A percentile compares a stretch with the other conserved stretches of the same genome.
phyloP scores from a whole-genome alignment of 2,329 filamentous ascomycete genomes.

The Paecilomyces dactylethromorphus region DNA sequence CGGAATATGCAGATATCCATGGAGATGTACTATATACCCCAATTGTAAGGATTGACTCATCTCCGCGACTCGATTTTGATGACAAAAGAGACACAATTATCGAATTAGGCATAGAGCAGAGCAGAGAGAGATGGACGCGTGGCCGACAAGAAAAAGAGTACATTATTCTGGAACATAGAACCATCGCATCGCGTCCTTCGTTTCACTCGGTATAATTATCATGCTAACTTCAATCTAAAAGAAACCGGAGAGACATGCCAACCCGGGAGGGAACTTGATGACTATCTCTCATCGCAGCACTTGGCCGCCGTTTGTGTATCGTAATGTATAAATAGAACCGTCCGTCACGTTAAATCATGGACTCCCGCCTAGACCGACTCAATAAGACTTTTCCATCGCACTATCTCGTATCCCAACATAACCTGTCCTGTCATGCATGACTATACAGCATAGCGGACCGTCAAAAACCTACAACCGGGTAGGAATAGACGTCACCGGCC shows the following conservation, averaged over 20 bases:
- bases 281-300: background rate
- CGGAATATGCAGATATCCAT: too few relatives aligned
- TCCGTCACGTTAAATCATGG: background rate
- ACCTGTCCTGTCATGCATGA: background rate
- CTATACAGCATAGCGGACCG: background rate
- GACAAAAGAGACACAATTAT: too few relatives aligned
- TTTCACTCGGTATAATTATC: background rate
- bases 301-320: background rate
- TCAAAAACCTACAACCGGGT: slow-evolving; percentile 67
- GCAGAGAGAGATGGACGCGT: too few relatives aligned
- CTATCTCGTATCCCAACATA: background rate
- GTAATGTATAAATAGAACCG: background rate
- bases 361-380: background rate
- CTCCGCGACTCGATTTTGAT: too few relatives aligned
- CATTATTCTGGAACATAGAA: background rate
- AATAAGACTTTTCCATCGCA: background rate
- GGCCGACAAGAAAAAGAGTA: too few relatives aligned
- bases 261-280: background rate
- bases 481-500: slow-evolving; percentile 70
- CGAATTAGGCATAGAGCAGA: too few relatives aligned
- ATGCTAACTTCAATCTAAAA: background rate
- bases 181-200: background rate
- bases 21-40: too few relatives aligned
- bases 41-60: too few relatives aligned
- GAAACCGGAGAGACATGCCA: background rate